Conservation (phyloP, 345 rosid species). For the Capsella bursapastoris region DNA sequence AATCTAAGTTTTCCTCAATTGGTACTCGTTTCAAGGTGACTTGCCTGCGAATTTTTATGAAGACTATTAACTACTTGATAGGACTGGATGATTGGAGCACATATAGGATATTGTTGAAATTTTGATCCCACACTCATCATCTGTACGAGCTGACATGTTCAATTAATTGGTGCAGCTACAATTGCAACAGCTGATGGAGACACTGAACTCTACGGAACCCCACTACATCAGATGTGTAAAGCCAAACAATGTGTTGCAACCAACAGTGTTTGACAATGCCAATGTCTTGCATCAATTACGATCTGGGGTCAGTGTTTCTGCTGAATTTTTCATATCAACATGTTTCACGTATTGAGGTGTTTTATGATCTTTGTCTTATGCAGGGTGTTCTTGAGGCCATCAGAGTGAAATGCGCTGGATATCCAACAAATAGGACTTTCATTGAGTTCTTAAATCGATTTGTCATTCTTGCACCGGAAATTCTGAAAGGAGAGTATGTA, state of each 20-base stretch:
- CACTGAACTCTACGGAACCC: constrained; percentile 81
- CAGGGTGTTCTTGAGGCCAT: constrained; percentile 98
- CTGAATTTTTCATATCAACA: constrained; percentile 13
- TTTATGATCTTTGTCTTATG: constrained; percentile 40
- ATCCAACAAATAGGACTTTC: constrained; percentile 74
- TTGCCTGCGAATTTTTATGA: constrained; percentile 12
- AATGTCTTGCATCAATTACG: constrained; percentile 85
- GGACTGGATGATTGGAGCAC: constrained; percentile 24
- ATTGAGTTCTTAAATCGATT: constrained; percentile 69
- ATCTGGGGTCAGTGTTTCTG: constrained; percentile 72
- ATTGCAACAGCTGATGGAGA: constrained; percentile 92
- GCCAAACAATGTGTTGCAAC: constrained; percentile 72
- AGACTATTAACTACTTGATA: constrained; percentile 9
- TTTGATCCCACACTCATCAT: constrained; percentile 25
- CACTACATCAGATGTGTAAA: constrained; percentile 94
- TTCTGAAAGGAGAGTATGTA: constrained; percentile 63
- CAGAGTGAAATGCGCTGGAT: constrained; percentile 87
- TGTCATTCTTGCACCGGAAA: constrained; percentile 69
- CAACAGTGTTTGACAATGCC: constrained; percentile 63
- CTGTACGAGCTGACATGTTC: constrained; percentile 41
- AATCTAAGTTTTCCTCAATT: constrained; percentile 87
- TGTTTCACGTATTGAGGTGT: constrained; percentile 30
- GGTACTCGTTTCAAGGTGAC: constrained; percentile 89
- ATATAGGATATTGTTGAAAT: constrained; percentile 25
- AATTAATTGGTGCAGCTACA: constrained; percentile 72